A percentile compares a stretch with the other conserved stretches of the same genome.
These are phyloP conservation scores for Amauroascus verrucosus DNA, from an alignment of 2,329 filamentous ascomycete genomes.

Conservation along the genomic window DNA sequence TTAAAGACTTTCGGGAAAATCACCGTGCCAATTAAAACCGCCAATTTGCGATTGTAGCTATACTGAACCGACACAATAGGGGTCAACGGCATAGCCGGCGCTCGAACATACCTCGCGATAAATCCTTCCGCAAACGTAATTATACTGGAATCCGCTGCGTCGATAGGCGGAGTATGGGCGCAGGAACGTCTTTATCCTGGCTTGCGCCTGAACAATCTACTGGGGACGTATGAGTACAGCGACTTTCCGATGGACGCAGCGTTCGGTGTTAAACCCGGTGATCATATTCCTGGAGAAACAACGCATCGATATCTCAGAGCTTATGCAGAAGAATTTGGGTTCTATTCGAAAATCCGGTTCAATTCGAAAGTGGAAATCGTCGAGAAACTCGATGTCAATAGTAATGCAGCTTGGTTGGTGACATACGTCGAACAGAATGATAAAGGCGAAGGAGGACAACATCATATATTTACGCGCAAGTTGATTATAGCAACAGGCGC, in stretches of 20 bases:
- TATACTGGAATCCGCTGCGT: slow-evolving; percentile 48
- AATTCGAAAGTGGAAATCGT: slow-evolving; percentile 41
- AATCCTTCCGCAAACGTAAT: slow-evolving; percentile 48
- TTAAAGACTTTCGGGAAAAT: not conserved
- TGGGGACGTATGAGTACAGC: slow-evolving; percentile 62
- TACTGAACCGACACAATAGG: slow-evolving; percentile 31
- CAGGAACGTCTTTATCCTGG: slow-evolving; percentile 54
- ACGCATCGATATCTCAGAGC: slow-evolving; percentile 49
- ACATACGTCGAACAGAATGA: slow-evolving; percentile 18
- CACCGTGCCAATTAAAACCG: not conserved
- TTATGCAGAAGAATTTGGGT: slow-evolving; percentile 45
- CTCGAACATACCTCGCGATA: slow-evolving; percentile 52
- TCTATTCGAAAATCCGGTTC: slow-evolving; percentile 41
- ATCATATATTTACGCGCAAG: slow-evolving; percentile 33
- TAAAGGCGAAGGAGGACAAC: slow-evolving; percentile 15
- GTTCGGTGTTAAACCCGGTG: slow-evolving; percentile 40
- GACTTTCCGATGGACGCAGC: slow-evolving; percentile 59
- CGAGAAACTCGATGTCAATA: slow-evolving; percentile 22
- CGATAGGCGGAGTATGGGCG: slow-evolving; percentile 61
- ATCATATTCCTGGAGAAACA: slow-evolving; percentile 51
- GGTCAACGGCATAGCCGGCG: slow-evolving; percentile 47
- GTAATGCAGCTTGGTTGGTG: slow-evolving; percentile 25
- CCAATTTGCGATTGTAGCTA: not conserved
- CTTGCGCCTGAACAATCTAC: slow-evolving; percentile 63
- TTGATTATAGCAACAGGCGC: slow-evolving; percentile 54